Base-by-base conservation (phyloP, 2,329 filamentous ascomycete species). In the Penicillium sp. region DNA sequence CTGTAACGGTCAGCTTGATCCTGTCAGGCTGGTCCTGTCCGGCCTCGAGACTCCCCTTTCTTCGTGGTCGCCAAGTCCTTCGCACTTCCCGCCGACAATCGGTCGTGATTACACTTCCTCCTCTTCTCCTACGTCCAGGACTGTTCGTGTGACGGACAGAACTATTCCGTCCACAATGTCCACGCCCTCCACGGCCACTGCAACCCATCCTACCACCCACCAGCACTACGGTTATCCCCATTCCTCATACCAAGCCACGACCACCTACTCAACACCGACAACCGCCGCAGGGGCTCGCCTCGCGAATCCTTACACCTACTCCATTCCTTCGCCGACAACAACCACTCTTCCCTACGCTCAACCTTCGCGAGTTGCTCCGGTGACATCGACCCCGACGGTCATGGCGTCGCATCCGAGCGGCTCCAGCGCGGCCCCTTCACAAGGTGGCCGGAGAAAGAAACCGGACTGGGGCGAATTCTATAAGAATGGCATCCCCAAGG, bases 401-500 rank as follows among this genome's bases (percentile, higher is more conserved):
- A 72, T 76, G 74, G 68, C 71, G 60, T 69, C 79, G 67, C 70
- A 79, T 67, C 73, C 74, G 68, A 75, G 77, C 70, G 73, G 67
- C 68, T 73, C 68, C 66, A 73, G 66, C 70, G 72, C 62, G 70
- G 76, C 60, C 74, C 77, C 65, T 74, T 80, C 65, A 73, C 74
- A 65, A 73, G 76, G 69, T 43, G 55, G 56, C 75, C 72, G 70
- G 83, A 64, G 76, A 73, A 74, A 84, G 84, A 74, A 87, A 67
- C 89, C 90, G 53, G 88, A 95, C 77, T 95, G 91, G 91, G 82
- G 85, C 60, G 86, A 84, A 65, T 95, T 93, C 73, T 94, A 93
- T 76, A 89, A 89, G 74, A 93, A 94, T 75, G 91, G 91, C 4
- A 80, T 93, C 28, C 91, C 91, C 26, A 89, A 92, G 74, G 91